Percentiles rank a stretch among this genome's conserved stretches.
phyloP scores from a whole-genome alignment of 1,284 basidiomycete species.

The Puccinia polysora region DNA sequence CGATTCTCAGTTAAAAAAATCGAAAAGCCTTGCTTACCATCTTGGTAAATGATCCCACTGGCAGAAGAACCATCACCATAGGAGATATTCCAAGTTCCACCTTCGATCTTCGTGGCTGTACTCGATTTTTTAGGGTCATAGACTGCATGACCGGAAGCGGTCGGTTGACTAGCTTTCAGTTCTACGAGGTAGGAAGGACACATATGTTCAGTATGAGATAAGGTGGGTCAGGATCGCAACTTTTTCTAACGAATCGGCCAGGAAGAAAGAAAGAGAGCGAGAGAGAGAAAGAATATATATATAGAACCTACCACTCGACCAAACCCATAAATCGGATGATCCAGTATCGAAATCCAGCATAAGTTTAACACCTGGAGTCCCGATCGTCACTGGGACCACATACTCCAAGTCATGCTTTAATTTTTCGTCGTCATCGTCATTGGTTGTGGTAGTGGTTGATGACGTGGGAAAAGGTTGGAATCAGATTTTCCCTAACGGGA shows the following conservation, averaged over 20 bases:
- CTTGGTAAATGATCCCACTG: slow-evolving; percentile 43
- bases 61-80: slow-evolving; percentile 56
- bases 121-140: slow-evolving; percentile 54
- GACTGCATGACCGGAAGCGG: slow-evolving; percentile 47
- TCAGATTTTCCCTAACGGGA: no score
- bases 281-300: background rate
- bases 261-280: background rate
- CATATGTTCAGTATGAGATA: no score
- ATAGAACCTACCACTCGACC: slow-evolving; percentile 46
- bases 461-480: background rate
- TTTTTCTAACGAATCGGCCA: background rate
- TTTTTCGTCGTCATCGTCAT: background rate
- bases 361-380: slow-evolving; percentile 54
- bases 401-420: slow-evolving; percentile 55
- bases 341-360: slow-evolving; percentile 56
- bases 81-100: slow-evolving; percentile 55
- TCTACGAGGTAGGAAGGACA: slow-evolving; percentile 11
- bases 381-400: slow-evolving; percentile 55
- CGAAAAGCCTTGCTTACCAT: slow-evolving; percentile 8
- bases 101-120: slow-evolving; percentile 50
- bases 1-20: no score
- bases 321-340: slow-evolving; percentile 55
- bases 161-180: slow-evolving; percentile 32
- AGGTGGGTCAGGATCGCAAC: no score
- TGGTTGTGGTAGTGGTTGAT: background rate